A percentile compares a stretch with the other conserved stretches of the same genome.
Conservation (phyloP, 495 filamentous ascomycete species). For the Podospora appendiculata region DNA sequence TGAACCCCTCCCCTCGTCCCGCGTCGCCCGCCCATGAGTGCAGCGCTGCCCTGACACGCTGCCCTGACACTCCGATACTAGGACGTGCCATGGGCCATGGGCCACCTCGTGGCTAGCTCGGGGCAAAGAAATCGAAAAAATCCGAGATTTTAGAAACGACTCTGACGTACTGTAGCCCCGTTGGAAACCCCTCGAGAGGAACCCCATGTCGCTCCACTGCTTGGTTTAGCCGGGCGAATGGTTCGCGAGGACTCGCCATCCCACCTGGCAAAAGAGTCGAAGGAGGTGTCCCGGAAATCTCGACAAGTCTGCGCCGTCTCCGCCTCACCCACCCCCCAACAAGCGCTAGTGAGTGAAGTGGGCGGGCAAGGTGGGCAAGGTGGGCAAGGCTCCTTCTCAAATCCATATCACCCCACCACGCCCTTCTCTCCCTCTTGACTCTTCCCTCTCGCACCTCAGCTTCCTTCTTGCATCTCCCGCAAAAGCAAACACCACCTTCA, state of each 20-base stretch:
- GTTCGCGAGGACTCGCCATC: no score
- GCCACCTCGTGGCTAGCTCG: no score
- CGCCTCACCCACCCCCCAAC: slow-evolving; percentile 8
- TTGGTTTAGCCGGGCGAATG: slow-evolving; percentile 25
- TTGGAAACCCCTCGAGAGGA: slow-evolving; percentile 12
- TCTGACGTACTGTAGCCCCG: neutral
- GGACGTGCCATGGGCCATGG: neutral
- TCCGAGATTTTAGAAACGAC: no score
- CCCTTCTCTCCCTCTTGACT: slow-evolving; percentile 20
- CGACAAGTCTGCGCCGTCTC: neutral
- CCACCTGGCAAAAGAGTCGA: no score
- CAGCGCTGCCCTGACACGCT: neutral
- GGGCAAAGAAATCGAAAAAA: neutral
- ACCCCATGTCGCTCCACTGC: neutral
- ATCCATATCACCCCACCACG: slow-evolving; percentile 26
- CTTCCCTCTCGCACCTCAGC: slow-evolving; percentile 14
- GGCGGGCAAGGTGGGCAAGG: no score
- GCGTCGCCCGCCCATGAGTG: no score
- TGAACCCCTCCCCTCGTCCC: no score
- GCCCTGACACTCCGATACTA: no score
- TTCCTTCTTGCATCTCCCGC: slow-evolving; percentile 18
- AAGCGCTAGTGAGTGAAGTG: neutral
- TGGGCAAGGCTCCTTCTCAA: neutral
- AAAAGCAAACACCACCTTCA: slow-evolving; percentile 10
- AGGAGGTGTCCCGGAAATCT: slow-evolving; percentile 4